phyloP scores from a whole-genome alignment of 2,329 filamentous ascomycete species.

The Xylaria sp. region DNA sequence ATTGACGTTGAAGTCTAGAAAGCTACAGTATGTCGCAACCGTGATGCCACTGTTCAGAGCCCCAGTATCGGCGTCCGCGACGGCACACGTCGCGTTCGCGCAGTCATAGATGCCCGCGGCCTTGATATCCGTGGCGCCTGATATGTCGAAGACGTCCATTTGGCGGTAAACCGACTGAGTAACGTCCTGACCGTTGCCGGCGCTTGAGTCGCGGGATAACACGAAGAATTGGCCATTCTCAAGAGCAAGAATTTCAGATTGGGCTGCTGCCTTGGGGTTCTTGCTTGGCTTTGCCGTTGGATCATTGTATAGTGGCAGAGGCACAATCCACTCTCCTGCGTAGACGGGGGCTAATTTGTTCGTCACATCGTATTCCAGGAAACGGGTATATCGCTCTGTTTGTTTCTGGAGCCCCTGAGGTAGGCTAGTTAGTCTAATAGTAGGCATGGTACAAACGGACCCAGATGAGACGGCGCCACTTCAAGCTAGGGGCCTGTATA shows the following conservation, averaged over 20 bases:
- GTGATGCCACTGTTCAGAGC: slow-evolving; percentile 64
- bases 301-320: slow-evolving; percentile 69
- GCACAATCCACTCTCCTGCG: slow-evolving; percentile 72
- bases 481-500: slow-evolving; percentile 16
- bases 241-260: slow-evolving; percentile 75
- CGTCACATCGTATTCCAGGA: slow-evolving; percentile 73
- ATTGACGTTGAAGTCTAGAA: slow-evolving; percentile 76
- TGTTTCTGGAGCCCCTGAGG: slow-evolving; percentile 53
- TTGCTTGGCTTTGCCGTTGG: slow-evolving; percentile 59
- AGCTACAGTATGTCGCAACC: slow-evolving; percentile 71
- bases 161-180: slow-evolving; percentile 72
- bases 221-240: slow-evolving; percentile 73
- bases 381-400: slow-evolving; percentile 66
- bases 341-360: slow-evolving; percentile 57
- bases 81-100: slow-evolving; percentile 44
- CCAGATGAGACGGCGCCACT: background rate
- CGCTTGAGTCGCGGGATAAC: slow-evolving; percentile 70
- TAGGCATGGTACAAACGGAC: background rate
- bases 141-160: slow-evolving; percentile 75
- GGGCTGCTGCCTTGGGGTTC: slow-evolving; percentile 66
- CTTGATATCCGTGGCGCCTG: slow-evolving; percentile 69
- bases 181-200: slow-evolving; percentile 66
- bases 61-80: slow-evolving; percentile 55
- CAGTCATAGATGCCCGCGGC: slow-evolving; percentile 54
- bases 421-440: slow-evolving; percentile 7